Evolutionary conservation across 1,284 basidiomycete genomes (phyloP), one percentile per base, ranked within the genome.

Genomic region (Tylopilus sp.): DNA sequence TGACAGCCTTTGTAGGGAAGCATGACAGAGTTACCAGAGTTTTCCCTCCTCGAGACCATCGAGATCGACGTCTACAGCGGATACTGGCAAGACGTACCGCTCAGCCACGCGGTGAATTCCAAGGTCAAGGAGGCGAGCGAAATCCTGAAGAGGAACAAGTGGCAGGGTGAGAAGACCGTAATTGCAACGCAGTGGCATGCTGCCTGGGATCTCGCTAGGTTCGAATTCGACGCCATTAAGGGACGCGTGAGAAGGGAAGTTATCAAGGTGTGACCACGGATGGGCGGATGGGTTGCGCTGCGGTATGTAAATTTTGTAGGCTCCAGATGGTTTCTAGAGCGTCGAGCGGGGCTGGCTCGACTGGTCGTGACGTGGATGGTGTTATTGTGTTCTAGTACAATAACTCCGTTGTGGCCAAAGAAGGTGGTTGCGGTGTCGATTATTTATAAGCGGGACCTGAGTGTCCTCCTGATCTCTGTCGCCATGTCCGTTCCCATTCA

Each of bases 401-500:
- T 58, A 52, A 34, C 44, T 47, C 43, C 51, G 31, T 63, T 59
- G 55, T 61, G 16, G 16, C 59, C 33, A 58, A 64, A 64, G 30
- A 16, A 26, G 62, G 40, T 48, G 52, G 57, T 37, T 43, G 51
- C 42, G 46, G 42, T 43, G 39, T 28, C 21, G 51, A 49, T 55
- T 60, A 49, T 55, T 60, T 61, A 64, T 61, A 65, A 63, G 56
- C 30, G 2, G 6, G n/a, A 21, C 12, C 15, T n/a, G n/a, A n/a
- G n/a, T 16, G 15, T 49, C 30, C 45, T 28, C 36, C 38, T 23
- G 48, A 35, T 51, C 38, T 50, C 54, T 45, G 48, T 56, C 41
- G 28, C 33, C 49, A 65, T 68, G 63, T 64, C 66, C 36, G 7
- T 54, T 12, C 53, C 66, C 38, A 10, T 60, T n/a, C 66, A 63